A percentile compares a stretch with the other conserved stretches of the same genome.
Evolutionary conservation across 1,139 yeast genomes (phyloP).

Genomic region (Waltiozyma sp.): DNA sequence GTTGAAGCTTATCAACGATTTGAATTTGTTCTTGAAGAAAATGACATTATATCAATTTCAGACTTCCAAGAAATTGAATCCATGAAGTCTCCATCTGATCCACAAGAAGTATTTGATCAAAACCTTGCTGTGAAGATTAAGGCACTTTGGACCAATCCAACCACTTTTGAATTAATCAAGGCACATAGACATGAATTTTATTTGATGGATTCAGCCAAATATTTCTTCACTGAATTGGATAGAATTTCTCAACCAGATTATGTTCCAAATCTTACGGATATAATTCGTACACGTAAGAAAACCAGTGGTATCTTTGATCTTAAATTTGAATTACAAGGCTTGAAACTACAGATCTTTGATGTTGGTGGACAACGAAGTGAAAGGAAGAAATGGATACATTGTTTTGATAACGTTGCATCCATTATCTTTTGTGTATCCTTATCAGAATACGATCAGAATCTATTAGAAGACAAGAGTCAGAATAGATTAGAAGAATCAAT

Average conservation of each 20-base stretch:
- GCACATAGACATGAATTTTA: slow-evolving; percentile 67
- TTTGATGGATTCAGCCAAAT: slow-evolving; percentile 77
- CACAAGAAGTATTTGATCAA: slow-evolving; percentile 34
- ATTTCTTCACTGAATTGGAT: slow-evolving; percentile 59
- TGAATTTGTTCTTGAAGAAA: slow-evolving; percentile 15
- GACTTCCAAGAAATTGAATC: slow-evolving; percentile 34
- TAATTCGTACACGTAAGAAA: slow-evolving; percentile 79
- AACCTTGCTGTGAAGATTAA: slow-evolving; percentile 35
- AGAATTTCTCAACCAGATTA: slow-evolving; percentile 54
- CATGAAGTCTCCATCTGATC: slow-evolving; percentile 29
- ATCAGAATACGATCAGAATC: slow-evolving; percentile 80
- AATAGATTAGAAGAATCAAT: slow-evolving; percentile 81
- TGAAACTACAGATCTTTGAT: slow-evolving; percentile 76
- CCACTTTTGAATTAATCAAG: slow-evolving; percentile 45
- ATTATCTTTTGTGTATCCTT: slow-evolving; percentile 86
- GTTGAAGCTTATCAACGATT: slow-evolving; percentile 29
- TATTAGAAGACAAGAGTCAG: slow-evolving; percentile 68
- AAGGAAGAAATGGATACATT: slow-evolving; percentile 91
- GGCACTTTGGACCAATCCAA: slow-evolving; percentile 46
- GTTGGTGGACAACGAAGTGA: slow-evolving; percentile 94
- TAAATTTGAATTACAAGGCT: slow-evolving; percentile 62
- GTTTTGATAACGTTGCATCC: slow-evolving; percentile 84
- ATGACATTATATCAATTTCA: slow-evolving; percentile 20
- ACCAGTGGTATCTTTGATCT: slow-evolving; percentile 90
- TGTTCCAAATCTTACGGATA: slow-evolving; percentile 65